Percentiles rank a stretch among this genome's conserved stretches.
Evolutionary conservation across 148 eudicot species (phyloP).

Genomic region (Rhododendron vialii): DNA sequence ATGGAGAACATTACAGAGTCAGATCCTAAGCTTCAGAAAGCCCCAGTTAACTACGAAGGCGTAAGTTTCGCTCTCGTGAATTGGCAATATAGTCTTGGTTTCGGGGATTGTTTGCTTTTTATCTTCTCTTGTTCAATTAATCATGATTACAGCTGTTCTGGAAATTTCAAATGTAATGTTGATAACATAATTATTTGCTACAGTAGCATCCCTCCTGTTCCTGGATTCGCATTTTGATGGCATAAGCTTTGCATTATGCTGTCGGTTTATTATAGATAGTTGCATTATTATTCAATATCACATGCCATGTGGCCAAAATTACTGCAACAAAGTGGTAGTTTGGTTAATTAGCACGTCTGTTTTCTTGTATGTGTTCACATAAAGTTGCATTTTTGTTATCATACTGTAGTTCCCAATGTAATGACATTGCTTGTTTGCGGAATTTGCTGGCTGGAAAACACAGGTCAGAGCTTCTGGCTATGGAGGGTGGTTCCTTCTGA

Average conservation of each 20-base stretch:
- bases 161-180: neutral
- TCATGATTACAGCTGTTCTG: neutral
- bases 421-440: neutral
- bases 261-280: neutral
- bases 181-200: too few relatives aligned
- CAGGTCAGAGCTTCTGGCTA: slow-evolving; percentile 88
- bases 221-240: neutral
- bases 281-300: neutral
- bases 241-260: neutral
- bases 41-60: slow-evolving; percentile 94
- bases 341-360: neutral
- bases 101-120: neutral
- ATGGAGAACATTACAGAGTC: slow-evolving; percentile 58
- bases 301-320: neutral
- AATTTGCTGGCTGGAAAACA: slow-evolving; percentile 21
- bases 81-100: neutral
- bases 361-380: neutral
- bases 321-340: neutral
- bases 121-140: neutral
- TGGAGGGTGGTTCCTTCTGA: slow-evolving; percentile 95
- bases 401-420: neutral
- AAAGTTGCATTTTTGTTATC: neutral
- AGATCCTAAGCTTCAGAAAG: slow-evolving; percentile 69
- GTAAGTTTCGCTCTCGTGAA: slow-evolving; percentile 41
- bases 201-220: neutral